Evolutionary conservation across 169 alveolate species (phyloP).

Genomic region (Ichthyophthirius multifiliis): DNA sequence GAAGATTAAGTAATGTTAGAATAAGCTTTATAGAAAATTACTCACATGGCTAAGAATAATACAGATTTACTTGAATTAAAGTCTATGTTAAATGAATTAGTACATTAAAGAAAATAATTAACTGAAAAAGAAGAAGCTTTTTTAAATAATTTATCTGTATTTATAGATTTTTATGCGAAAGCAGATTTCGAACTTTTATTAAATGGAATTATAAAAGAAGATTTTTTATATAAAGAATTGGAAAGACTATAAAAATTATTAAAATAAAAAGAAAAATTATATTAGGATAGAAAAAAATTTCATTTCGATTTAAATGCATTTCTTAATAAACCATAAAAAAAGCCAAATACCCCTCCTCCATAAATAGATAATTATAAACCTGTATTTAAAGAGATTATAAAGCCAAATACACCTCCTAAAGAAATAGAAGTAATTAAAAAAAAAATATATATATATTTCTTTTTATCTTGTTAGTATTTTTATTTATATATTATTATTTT

Average conservation of each 20-base stretch:
- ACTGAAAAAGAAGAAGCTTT: neutral
- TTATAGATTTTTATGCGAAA: constrained; percentile 5
- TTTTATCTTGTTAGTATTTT: no score
- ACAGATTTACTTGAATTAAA: neutral
- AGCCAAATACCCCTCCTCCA: neutral
- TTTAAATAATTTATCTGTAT: neutral
- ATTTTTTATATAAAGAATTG: neutral
- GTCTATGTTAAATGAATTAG: neutral
- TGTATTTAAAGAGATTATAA: no score
- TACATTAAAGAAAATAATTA: neutral
- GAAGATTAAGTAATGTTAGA: constrained; percentile 7
- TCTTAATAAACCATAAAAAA: neutral
- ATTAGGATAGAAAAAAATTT: neutral
- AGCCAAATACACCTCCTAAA: neutral
- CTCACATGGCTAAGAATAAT: neutral
- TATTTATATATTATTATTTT: no score
- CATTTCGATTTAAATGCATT: neutral
- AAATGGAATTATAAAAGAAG: neutral
- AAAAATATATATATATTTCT: no score
- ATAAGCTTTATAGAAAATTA: neutral
- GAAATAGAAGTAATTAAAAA: neutral
- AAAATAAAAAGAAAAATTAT: neutral
- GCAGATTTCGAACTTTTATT: neutral
- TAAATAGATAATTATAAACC: no score
- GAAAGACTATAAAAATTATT: neutral